Base-by-base conservation (phyloP, 768 basidiomycete species). In the Chiua virens region DNA sequence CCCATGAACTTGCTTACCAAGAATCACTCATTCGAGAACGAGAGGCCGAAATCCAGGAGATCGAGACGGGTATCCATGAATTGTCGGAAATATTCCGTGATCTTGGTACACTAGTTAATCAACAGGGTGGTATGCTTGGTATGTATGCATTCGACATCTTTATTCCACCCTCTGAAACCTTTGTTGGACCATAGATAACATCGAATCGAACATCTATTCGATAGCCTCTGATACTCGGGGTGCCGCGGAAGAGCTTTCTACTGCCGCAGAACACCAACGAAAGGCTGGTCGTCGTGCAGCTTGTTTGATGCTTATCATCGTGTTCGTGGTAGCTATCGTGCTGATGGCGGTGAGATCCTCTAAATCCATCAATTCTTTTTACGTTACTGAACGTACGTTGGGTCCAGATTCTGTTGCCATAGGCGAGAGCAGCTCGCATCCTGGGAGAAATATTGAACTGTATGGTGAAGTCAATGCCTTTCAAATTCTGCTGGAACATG, bases 81-180 rank as follows among this genome's bases (percentile, higher is more conserved):
- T 72, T 99, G 41, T 82, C 90, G 23, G 92, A 98, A 70, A 98
- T 99, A 64, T 98, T 99, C 78, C 83, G 90, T 44, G 95, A 98
- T 71, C 74, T 99, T 41, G 96, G 95, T 39, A 95, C 93, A 15
- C 77, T 99, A 41, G 95, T 99, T 2, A 83, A 85, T 52, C 92
- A 98, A 66, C 97, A 99, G 68, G 95, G 95, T 13, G 82, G 83
- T 45, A 92, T 98, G 89, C 74, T 99, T 46, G 95, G 96, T 96
- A 57, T 45, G 86, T 73, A 20, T 13, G 7, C 21, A 10, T 28
- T n/a, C 9, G 14, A 5, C 4, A 34, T 38, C 40, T 41, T 23
- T 21, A 30, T 42, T 18, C 28, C 17, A 6, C 21, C 11, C 32
- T 44, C 17, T 45, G 14, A 37, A 45, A 42, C 25, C 42, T 15